A percentile compares a stretch with the other conserved stretches of the same genome.
Conservation (phyloP, 2,329 filamentous ascomycete species). For the Penicillium sp. region DNA sequence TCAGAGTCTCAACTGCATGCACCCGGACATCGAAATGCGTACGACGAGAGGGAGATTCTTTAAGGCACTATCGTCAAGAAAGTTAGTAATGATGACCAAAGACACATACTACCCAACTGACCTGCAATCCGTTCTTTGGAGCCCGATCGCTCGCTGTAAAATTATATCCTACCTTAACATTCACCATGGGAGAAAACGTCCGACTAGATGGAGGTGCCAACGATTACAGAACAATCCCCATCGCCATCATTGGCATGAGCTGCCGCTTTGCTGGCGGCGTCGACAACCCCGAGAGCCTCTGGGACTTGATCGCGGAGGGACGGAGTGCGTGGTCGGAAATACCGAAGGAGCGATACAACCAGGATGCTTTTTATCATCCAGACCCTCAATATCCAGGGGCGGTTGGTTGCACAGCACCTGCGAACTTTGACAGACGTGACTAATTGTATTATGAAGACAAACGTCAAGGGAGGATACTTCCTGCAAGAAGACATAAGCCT, state of each 20-base stretch:
- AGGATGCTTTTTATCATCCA: constrained; percentile 12
- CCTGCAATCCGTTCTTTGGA: too few species aligned
- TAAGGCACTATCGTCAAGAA: too few species aligned
- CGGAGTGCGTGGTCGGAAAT: not conserved
- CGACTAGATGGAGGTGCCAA: too few species aligned
- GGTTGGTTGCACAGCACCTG: not conserved
- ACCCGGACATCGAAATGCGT: too few species aligned
- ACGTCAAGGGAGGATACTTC: constrained; percentile 21
- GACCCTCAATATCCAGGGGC: not conserved
- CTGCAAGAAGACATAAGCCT: not conserved
- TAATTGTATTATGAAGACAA: not conserved
- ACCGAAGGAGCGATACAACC: constrained; percentile 8
- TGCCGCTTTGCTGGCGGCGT: constrained; percentile 11
- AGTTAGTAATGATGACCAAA: too few species aligned
- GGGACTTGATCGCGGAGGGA: constrained; percentile 12
- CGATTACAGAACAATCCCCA: not conserved
- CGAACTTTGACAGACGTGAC: not conserved
- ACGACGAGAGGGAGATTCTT: too few species aligned
- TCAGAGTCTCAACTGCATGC: too few species aligned
- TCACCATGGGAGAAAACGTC: too few species aligned
- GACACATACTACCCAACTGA: too few species aligned
- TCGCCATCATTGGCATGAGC: constrained; percentile 14
- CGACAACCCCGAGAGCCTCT: constrained; percentile 10
- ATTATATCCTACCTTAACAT: too few species aligned
- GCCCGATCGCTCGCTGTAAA: too few species aligned